Evolutionary conservation across 2,329 filamentous ascomycete species (phyloP).

Genomic region (Septoria linicola): DNA sequence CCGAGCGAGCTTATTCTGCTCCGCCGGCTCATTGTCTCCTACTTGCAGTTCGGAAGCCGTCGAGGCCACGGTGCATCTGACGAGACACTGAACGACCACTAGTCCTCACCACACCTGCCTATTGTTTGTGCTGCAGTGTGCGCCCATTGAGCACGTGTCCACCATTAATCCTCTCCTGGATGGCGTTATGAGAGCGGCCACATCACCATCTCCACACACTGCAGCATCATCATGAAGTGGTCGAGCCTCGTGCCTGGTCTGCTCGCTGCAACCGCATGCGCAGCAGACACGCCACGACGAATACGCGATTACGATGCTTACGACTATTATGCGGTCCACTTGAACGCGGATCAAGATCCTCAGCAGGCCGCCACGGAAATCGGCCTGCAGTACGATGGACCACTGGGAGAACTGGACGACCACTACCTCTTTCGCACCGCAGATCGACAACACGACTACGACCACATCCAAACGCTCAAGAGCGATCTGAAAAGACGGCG

Average conservation of each 20-base stretch:
- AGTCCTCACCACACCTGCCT: no score
- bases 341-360: slow-evolving; percentile 66
- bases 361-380: slow-evolving; percentile 68
- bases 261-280: slow-evolving; percentile 12
- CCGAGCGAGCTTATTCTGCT: no score
- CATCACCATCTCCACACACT: neutral
- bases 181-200: slow-evolving; percentile 4
- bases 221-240: slow-evolving; percentile 11
- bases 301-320: slow-evolving; percentile 62
- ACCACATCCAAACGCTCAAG: slow-evolving; percentile 49
- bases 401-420: slow-evolving; percentile 70
- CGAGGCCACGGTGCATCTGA: no score
- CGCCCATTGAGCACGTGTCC: no score
- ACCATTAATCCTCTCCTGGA: no score
- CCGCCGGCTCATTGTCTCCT: no score
- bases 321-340: slow-evolving; percentile 92
- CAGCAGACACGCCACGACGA: slow-evolving; percentile 9
- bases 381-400: slow-evolving; percentile 77
- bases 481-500: slow-evolving; percentile 57
- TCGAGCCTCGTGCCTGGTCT: slow-evolving; percentile 12
- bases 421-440: slow-evolving; percentile 84
- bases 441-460: slow-evolving; percentile 55
- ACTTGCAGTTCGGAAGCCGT: no score
- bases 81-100: no score
- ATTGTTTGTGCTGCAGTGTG: no score